These are phyloP conservation scores for Phytopythium sindhum DNA, from an alignment of 352 stramenopile genomes.

Conservation along the genomic window DNA sequence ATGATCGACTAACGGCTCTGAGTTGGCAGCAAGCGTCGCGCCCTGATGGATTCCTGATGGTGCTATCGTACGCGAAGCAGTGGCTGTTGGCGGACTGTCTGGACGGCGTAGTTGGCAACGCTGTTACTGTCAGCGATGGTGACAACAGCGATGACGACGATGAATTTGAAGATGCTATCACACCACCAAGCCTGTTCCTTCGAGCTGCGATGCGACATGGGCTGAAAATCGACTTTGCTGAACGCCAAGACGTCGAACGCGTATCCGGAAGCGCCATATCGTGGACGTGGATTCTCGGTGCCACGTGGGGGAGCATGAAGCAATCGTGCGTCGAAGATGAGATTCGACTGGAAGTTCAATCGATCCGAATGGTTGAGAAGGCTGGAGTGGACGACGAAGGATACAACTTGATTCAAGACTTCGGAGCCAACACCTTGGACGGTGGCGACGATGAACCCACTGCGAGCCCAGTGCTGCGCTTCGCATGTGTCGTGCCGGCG, in stretches of 20 bases:
- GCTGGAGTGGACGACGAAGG: constrained; percentile 15
- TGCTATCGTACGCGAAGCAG: constrained; percentile 83
- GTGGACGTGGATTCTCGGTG: constrained; percentile 62
- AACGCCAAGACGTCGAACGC: constrained; percentile 9
- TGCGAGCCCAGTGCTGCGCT: constrained; percentile 31
- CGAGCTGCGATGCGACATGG: constrained; percentile 39
- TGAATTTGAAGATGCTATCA: constrained; percentile 86
- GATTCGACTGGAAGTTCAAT: constrained; percentile 56
- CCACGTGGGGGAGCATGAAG: constrained; percentile 49
- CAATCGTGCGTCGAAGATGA: constrained; percentile 86
- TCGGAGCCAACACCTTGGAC: constrained; percentile 4
- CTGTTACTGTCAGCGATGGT: constrained; percentile 35
- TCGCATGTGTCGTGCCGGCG: constrained; percentile 69
- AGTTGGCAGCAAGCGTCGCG: constrained; percentile 73
- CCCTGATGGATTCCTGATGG: constrained; percentile 80
- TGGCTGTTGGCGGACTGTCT: constrained; percentile 80
- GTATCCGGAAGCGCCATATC: constrained; percentile 16
- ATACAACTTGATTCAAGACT: constrained; percentile 41
- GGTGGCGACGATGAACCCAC: constrained; percentile 2
- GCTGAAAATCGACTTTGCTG: constrained; percentile 47
- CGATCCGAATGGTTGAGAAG: constrained; percentile 58
- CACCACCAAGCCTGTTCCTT: constrained; percentile 73
- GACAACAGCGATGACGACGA: constrained; percentile 76
- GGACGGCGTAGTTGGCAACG: constrained; percentile 53
- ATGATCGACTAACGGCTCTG: constrained; percentile 62